A percentile compares a stretch with the other conserved stretches of the same genome.
phyloP scores from a whole-genome alignment of 257 asterid species.

The Ehretia macrophylla region DNA sequence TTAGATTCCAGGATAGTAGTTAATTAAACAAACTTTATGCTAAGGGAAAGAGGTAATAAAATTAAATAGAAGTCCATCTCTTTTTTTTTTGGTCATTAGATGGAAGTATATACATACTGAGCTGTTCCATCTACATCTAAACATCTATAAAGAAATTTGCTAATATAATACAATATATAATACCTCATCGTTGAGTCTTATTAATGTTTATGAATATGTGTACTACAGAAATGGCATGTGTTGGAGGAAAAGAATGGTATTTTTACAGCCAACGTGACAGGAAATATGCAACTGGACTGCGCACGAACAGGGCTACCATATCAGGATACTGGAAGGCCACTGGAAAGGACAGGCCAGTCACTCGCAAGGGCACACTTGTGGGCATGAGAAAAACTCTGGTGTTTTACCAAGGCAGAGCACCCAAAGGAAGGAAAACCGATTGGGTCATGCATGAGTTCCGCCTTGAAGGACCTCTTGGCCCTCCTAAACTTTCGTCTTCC shows the following conservation, averaged over 20 bases:
- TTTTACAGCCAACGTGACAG: slow-evolving; percentile 79
- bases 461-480: slow-evolving; percentile 44
- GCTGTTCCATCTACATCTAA: too few relatives aligned
- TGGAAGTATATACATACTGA: too few relatives aligned
- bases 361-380: slow-evolving; percentile 46
- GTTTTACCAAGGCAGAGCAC: slow-evolving; percentile 88
- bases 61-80: too few relatives aligned
- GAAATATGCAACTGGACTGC: slow-evolving; percentile 76
- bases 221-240: slow-evolving; percentile 55
- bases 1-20: too few relatives aligned
- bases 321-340: slow-evolving; percentile 97
- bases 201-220: not conserved
- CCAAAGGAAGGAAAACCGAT: slow-evolving; percentile 73
- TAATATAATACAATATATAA: too few relatives aligned
- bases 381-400: slow-evolving; percentile 98
- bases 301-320: slow-evolving; percentile 77
- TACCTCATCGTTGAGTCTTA: not conserved
- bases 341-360: slow-evolving; percentile 65
- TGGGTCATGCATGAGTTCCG: slow-evolving; percentile 99
- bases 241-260: slow-evolving; percentile 77
- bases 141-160: too few relatives aligned
- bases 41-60: too few relatives aligned
- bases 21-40: too few relatives aligned
- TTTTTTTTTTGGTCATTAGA: too few relatives aligned
- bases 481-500: slow-evolving; percentile 30